Evolutionary conservation across 179 eudicot species (phyloP).

Genomic region (Gypsophila paniculata): DNA sequence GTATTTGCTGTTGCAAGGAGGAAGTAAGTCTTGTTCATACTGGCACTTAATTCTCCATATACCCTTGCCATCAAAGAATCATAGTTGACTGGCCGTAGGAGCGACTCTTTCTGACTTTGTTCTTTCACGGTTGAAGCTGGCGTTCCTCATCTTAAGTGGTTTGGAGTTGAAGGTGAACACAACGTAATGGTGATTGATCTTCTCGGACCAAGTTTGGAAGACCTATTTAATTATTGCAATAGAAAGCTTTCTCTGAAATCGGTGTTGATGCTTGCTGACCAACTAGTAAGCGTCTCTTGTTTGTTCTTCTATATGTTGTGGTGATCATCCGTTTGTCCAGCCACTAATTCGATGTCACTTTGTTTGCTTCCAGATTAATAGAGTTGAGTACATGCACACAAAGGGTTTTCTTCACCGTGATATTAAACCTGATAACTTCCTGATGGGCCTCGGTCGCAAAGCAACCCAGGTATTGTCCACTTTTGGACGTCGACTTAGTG

Average conservation of each 20-base stretch:
- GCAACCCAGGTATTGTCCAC: conserved; percentile 70
- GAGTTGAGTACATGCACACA: conserved; percentile 92
- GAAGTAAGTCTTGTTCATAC: conserved; percentile 48
- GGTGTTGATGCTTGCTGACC: conserved; percentile 97
- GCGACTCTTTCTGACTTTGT: not conserved
- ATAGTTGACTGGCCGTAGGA: not conserved
- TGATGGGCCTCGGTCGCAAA: conserved; percentile 97
- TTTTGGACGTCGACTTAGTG: not conserved
- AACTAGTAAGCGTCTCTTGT: conserved; percentile 49
- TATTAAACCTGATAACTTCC: conserved; percentile 91
- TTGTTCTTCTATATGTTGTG: not conserved
- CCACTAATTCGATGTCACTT: not conserved
- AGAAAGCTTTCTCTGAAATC: conserved; percentile 76
- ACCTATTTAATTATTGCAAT: conserved; percentile 88
- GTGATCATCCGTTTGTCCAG: conserved; percentile 14
- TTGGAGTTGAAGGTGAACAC: conserved; percentile 85
- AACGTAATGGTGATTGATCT: conserved; percentile 96
- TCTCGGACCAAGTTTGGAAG: conserved; percentile 94
- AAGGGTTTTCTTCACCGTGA: conserved; percentile 98
- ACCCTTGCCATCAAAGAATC: not conserved
- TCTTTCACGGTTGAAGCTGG: conserved; percentile 54
- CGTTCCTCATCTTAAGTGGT: conserved; percentile 81
- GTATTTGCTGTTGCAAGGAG: conserved; percentile 90
- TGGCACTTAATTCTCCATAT: too few species aligned
- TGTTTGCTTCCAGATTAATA: conserved; percentile 51